Percentiles rank a stretch among this genome's conserved stretches.
Conservation (phyloP, 192 early-diverging fungal species). For the Coemansia sp. region DNA sequence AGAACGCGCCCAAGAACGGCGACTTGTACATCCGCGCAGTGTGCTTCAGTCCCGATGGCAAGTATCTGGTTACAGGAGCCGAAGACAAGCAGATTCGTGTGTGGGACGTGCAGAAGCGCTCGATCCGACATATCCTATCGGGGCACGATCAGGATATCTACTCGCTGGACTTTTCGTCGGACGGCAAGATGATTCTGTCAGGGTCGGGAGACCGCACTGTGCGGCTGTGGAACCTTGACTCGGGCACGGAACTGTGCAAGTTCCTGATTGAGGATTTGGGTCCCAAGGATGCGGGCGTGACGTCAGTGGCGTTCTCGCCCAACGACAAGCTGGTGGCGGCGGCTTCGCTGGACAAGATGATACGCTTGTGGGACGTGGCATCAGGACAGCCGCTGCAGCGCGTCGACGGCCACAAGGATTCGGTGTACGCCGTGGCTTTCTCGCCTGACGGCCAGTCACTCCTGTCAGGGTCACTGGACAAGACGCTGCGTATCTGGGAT, state of each 20-base stretch:
- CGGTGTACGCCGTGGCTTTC: constrained; percentile 95
- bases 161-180: constrained; percentile 88
- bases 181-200: constrained; percentile 86
- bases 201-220: constrained; percentile 84
- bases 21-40: constrained; percentile 97
- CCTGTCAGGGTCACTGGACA: constrained; percentile 89
- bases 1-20: constrained; percentile 67
- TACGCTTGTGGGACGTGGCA: constrained; percentile 87
- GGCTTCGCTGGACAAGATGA: constrained; percentile 89
- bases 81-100: constrained; percentile 94
- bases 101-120: constrained; percentile 65
- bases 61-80: constrained; percentile 89
- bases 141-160: constrained; percentile 98
- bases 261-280: constrained; percentile 78
- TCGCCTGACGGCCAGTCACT: constrained; percentile 88
- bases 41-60: constrained; percentile 91
- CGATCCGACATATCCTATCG: constrained; percentile 64
- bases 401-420: constrained; percentile 92
- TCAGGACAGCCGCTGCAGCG: constrained; percentile 72
- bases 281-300: constrained; percentile 89
- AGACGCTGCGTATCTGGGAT: constrained; percentile 92
- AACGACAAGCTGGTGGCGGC: constrained; percentile 84
- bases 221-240: constrained; percentile 84
- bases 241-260: constrained; percentile 68
- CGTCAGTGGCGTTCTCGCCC: constrained; percentile 90